Conservation (phyloP, 2,329 filamentous ascomycete species). For the Epichloe coenophiala region DNA sequence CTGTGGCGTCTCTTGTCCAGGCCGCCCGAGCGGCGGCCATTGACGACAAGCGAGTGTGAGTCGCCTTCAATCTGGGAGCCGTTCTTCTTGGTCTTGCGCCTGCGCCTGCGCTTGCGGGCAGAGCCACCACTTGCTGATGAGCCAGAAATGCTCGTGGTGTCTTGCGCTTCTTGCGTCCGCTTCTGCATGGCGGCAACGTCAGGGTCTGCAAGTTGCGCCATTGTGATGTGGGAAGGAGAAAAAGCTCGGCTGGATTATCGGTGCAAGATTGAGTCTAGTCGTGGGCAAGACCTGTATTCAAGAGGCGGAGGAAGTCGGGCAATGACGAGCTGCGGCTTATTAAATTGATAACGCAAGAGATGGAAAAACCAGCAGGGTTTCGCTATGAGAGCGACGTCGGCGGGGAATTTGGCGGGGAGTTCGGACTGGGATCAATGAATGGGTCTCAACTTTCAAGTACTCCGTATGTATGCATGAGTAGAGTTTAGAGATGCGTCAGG, state of each 20-base stretch:
- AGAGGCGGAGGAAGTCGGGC: not conserved
- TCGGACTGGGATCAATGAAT: no score
- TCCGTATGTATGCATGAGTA: not conserved
- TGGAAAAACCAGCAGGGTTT: no score
- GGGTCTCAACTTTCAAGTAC: no score
- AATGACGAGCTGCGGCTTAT: not conserved
- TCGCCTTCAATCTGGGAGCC: slow-evolving; percentile 9
- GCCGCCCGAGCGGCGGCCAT: slow-evolving; percentile 17
- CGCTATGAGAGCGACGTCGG: no score
- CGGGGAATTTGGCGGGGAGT: no score
- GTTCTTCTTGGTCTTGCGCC: slow-evolving; percentile 16
- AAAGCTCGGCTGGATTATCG: not conserved
- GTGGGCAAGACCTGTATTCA: not conserved
- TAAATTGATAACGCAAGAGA: no score
- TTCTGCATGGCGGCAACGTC: slow-evolving; percentile 16
- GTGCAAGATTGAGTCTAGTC: not conserved
- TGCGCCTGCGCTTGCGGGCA: slow-evolving; percentile 11
- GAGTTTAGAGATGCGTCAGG: not conserved
- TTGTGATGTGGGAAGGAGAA: slow-evolving; percentile 3
- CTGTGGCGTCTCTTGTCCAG: slow-evolving; percentile 35
- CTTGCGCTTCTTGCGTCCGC: slow-evolving; percentile 11
- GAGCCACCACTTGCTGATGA: slow-evolving; percentile 19
- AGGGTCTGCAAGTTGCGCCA: slow-evolving; percentile 16
- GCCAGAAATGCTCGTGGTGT: slow-evolving; percentile 14
- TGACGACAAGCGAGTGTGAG: slow-evolving; percentile 10